Percentiles rank a stretch among this genome's conserved stretches.
Conservation (phyloP, 2,329 filamentous ascomycete genomes). For the Niveomyces coronatus region DNA sequence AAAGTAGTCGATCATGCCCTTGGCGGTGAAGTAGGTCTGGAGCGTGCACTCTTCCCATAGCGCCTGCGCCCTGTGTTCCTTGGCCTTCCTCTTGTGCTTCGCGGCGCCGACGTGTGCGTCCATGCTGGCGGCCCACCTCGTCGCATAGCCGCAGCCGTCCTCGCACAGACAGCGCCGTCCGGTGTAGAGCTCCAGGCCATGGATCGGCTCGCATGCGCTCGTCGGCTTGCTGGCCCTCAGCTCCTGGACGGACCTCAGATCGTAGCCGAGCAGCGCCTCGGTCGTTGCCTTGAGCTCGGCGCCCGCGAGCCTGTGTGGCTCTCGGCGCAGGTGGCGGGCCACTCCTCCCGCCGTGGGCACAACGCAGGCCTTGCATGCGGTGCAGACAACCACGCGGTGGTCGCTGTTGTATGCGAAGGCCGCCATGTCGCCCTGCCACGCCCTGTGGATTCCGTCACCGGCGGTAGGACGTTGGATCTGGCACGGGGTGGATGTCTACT, state of each 20-base stretch:
- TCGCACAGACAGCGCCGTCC: not conserved
- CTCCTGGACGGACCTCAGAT: not conserved
- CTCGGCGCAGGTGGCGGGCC: not conserved
- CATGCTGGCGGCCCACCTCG: not conserved
- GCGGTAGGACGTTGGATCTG: too few relatives aligned
- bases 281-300: not conserved
- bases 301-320: not conserved
- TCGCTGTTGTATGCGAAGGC: not conserved
- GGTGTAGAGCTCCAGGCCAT: not conserved
- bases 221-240: not conserved
- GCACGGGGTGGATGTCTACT: too few relatives aligned
- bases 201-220: not conserved
- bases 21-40: conserved; percentile 9
- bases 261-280: not conserved
- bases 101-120: not conserved
- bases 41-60: conserved; percentile 6
- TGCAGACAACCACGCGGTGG: not conserved
- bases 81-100: not conserved
- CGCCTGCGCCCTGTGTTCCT: not conserved
- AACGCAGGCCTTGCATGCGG: not conserved
- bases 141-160: not conserved
- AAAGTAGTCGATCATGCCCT: conserved; percentile 8
- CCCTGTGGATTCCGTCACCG: too few relatives aligned
- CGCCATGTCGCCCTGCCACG: too few relatives aligned
- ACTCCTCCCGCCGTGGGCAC: not conserved